A percentile compares a stretch with the other conserved stretches of the same genome.
phyloP scores from a whole-genome alignment of 768 basidiomycete genomes.

The Pleurotus eryngii region DNA sequence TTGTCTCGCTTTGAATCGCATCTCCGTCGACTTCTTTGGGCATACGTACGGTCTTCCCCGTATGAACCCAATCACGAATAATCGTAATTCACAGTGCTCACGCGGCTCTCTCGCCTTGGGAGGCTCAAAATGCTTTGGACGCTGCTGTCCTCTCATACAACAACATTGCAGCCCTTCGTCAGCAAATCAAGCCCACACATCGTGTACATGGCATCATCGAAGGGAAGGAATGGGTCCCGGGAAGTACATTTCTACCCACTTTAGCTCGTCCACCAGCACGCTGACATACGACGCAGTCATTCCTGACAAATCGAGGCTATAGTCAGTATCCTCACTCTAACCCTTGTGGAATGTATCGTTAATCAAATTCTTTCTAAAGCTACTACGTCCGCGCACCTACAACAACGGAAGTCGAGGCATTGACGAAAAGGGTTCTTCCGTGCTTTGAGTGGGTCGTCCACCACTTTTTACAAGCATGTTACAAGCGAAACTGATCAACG shows the following conservation, averaged over 20 bases:
- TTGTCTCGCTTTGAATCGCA: conserved; percentile 57
- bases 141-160: conserved; percentile 86
- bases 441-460: conserved; percentile 63
- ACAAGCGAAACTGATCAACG: neutral
- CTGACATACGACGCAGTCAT: conserved; percentile 49
- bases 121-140: conserved; percentile 79
- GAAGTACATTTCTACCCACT: conserved; percentile 42
- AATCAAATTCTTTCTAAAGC: conserved; percentile 22
- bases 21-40: conserved; percentile 65
- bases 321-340: conserved; percentile 35
- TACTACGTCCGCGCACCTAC: conserved; percentile 76
- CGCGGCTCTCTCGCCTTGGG: conserved; percentile 66
- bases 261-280: neutral
- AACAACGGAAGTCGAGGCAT: conserved; percentile 54
- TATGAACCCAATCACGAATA: too few species aligned
- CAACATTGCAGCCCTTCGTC: conserved; percentile 74
- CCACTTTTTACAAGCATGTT: neutral
- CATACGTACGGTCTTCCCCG: conserved; percentile 51
- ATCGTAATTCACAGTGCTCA: conserved; percentile 50
- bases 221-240: conserved; percentile 73
- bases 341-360: too few species aligned
- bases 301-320: conserved; percentile 75
- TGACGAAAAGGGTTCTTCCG: conserved; percentile 56
- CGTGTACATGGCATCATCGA: conserved; percentile 79
- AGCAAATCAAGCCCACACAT: conserved; percentile 75